These are phyloP conservation scores for Phycomyces nitens DNA, from an alignment of 192 early-diverging fungal genomes.

Conservation along the genomic window DNA sequence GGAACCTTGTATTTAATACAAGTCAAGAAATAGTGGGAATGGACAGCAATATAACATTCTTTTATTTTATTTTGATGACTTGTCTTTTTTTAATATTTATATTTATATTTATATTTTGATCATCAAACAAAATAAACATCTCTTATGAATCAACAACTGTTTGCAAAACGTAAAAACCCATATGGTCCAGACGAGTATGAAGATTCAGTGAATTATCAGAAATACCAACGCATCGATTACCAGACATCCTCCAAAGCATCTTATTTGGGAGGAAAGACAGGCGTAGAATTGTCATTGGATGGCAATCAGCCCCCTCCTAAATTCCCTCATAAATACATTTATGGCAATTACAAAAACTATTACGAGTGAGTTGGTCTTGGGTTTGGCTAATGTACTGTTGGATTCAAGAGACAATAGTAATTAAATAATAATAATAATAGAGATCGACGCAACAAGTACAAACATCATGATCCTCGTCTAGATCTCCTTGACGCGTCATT, in stretches of 20 bases:
- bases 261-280: background rate
- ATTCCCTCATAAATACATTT: conserved; percentile 5
- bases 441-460: conserved; percentile 18
- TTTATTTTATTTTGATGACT: no score
- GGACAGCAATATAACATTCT: no score
- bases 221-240: background rate
- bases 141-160: no score
- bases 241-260: background rate
- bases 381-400: background rate
- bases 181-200: no score
- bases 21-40: no score
- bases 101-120: no score
- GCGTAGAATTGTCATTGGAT: background rate
- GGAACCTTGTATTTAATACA: no score
- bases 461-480: conserved; percentile 55
- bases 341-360: conserved; percentile 62
- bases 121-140: no score
- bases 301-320: background rate
- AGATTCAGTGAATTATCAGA: background rate
- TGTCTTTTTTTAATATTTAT: no score
- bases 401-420: background rate
- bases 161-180: no score
- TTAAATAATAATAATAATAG: conserved; percentile 4
- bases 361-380: conserved; percentile 44
- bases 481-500: conserved; percentile 42